Evolutionary conservation across 2,329 filamentous ascomycete genomes (phyloP).

Genomic region (Penicillium sumatraense): DNA sequence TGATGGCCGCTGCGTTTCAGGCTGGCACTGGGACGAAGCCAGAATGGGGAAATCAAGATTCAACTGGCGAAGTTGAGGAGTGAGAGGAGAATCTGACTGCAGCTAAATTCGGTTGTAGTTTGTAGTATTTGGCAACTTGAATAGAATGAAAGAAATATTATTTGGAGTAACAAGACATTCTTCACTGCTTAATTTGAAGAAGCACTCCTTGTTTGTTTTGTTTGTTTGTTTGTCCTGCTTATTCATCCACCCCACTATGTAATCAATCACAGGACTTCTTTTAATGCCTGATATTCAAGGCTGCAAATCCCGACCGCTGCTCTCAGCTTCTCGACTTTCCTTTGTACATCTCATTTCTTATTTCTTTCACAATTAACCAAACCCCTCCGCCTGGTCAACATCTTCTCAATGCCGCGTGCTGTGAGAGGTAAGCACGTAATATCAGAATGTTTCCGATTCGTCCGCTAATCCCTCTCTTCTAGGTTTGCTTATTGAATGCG

Average conservation of each 20-base stretch:
- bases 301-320: too few species aligned
- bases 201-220: too few species aligned
- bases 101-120: neutral
- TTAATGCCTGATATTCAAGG: neutral
- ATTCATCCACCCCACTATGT: too few species aligned
- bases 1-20: conserved; percentile 57
- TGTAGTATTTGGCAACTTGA: too few species aligned
- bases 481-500: conserved; percentile 54
- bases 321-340: neutral
- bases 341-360: neutral
- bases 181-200: too few species aligned
- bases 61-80: conserved; percentile 1
- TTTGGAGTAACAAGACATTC: too few species aligned
- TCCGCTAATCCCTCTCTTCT: neutral
- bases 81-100: neutral
- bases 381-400: too few species aligned
- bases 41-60: conserved; percentile 5
- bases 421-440: conserved; percentile 38
- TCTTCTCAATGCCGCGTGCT: conserved; percentile 44
- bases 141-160: too few species aligned
- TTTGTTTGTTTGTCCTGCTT: too few species aligned
- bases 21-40: conserved; percentile 63
- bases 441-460: neutral
- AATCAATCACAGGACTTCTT: too few species aligned
- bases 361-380: too few species aligned